Percentiles rank a stretch among this genome's conserved stretches.
These are phyloP conservation scores for Colletotrichum liaoningense DNA, from an alignment of 2,329 filamentous ascomycete species.

Conservation along the genomic window DNA sequence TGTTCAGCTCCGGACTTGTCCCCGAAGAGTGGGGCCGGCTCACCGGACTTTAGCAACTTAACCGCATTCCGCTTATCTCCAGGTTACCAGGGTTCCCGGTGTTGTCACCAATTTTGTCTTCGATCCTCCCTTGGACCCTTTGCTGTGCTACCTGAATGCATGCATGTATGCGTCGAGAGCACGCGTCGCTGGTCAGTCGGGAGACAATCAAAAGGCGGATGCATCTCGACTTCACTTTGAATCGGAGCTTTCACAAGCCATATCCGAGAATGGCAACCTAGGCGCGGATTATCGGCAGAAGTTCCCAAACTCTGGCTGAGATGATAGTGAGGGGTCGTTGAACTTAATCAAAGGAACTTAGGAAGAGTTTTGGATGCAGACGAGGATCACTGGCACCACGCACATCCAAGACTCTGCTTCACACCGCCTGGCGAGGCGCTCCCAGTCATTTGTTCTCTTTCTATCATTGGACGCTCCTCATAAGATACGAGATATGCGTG, in stretches of 20 bases:
- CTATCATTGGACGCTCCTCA: neutral
- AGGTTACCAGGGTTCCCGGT: neutral
- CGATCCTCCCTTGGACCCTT: neutral
- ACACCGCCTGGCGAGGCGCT: neutral
- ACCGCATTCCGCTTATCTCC: neutral
- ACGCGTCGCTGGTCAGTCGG: neutral
- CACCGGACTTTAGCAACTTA: slow-evolving; percentile 23
- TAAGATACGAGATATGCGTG: neutral
- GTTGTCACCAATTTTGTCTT: neutral
- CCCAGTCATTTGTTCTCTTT: neutral
- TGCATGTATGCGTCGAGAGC: neutral
- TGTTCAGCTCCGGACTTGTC: neutral
- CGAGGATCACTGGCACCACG: neutral
- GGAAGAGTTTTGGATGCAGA: neutral
- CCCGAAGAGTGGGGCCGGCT: slow-evolving; percentile 8
- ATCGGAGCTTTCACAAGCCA: neutral
- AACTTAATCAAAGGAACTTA: neutral
- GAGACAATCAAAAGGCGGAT: neutral
- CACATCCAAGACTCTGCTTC: neutral
- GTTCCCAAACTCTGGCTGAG: neutral
- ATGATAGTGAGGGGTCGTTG: neutral
- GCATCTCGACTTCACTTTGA: neutral
- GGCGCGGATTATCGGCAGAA: neutral
- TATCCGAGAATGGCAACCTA: neutral
- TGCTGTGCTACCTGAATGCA: neutral